Evolutionary conservation across 306 rosid species (phyloP).

Genomic region (Vachellia collinsii): DNA sequence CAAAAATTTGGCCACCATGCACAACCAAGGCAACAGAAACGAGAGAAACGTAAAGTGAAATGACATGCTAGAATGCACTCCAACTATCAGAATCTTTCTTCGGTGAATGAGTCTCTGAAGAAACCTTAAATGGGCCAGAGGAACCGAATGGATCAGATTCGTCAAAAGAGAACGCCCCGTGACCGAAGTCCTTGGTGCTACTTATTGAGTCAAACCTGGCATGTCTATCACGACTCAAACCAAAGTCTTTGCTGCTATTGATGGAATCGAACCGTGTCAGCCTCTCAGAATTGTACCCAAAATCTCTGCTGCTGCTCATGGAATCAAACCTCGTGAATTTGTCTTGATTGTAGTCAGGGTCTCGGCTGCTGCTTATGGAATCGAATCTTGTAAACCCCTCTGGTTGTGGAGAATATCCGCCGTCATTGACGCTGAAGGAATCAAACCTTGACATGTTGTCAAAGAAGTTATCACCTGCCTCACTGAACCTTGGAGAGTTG

Average conservation of each 20-base stretch:
- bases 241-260: slow-evolving; percentile 60
- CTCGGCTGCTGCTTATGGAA: slow-evolving; percentile 61
- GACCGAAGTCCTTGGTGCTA: slow-evolving; percentile 67
- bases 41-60: slow-evolving; percentile 22
- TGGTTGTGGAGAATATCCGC: slow-evolving; percentile 56
- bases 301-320: slow-evolving; percentile 63
- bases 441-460: slow-evolving; percentile 79
- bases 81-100: slow-evolving; percentile 78
- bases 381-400: slow-evolving; percentile 59
- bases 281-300: slow-evolving; percentile 43
- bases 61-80: slow-evolving; percentile 73
- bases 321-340: slow-evolving; percentile 62
- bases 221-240: slow-evolving; percentile 45
- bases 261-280: slow-evolving; percentile 59
- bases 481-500: slow-evolving; percentile 89
- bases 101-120: slow-evolving; percentile 67
- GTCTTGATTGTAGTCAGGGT: slow-evolving; percentile 54
- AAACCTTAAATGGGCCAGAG: slow-evolving; percentile 83
- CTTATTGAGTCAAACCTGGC: slow-evolving; percentile 75
- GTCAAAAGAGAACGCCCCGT: slow-evolving; percentile 69
- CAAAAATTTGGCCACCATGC: slow-evolving; percentile 56
- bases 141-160: slow-evolving; percentile 88
- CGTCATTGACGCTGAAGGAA: slow-evolving; percentile 69
- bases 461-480: slow-evolving; percentile 82
- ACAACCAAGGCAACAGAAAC: slow-evolving; percentile 51